phyloP scores from a whole-genome alignment of 257 asterid genomes.

The Misopates orontium region DNA sequence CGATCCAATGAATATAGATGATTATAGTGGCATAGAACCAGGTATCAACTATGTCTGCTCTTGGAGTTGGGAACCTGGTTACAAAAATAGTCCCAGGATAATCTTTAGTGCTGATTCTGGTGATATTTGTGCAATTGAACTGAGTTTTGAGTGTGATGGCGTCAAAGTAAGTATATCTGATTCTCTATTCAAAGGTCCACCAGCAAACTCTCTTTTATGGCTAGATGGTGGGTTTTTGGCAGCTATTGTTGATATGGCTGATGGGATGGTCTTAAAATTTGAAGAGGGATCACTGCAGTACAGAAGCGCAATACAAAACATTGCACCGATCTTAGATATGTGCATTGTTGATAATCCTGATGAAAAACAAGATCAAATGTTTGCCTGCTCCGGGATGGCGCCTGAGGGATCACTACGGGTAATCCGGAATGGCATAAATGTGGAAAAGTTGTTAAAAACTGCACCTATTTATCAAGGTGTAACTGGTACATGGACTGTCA shows the following conservation, averaged over 20 bases:
- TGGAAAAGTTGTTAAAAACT: constrained; percentile 88
- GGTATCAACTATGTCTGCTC: constrained; percentile 79
- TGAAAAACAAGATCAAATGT: constrained; percentile 88
- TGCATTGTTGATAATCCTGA: constrained; percentile 74
- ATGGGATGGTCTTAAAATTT: constrained; percentile 84
- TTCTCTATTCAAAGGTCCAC: constrained; percentile 72
- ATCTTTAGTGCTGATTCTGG: constrained; percentile 91
- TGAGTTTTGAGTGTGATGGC: constrained; percentile 64
- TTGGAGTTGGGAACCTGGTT: constrained; percentile 94
- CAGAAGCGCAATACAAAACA: constrained; percentile 80
- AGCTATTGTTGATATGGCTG: constrained; percentile 89
- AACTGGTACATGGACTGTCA: constrained; percentile 89
- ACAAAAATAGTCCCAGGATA: constrained; percentile 54
- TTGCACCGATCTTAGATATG: constrained; percentile 95
- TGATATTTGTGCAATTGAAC: constrained; percentile 69
- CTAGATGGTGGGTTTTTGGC: constrained; percentile 81
- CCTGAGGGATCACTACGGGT: constrained; percentile 88
- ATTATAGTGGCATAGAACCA: constrained; percentile 52
- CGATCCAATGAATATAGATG: constrained; percentile 88
- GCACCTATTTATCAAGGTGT: constrained; percentile 87
- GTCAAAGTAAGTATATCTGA: constrained; percentile 72
- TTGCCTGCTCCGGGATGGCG: constrained; percentile 97
- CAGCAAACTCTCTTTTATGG: constrained; percentile 83
- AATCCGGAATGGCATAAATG: constrained; percentile 90
- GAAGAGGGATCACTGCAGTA: constrained; percentile 64